Conservation (phyloP, 2,329 filamentous ascomycete species). For the Botryotinia convoluta region DNA sequence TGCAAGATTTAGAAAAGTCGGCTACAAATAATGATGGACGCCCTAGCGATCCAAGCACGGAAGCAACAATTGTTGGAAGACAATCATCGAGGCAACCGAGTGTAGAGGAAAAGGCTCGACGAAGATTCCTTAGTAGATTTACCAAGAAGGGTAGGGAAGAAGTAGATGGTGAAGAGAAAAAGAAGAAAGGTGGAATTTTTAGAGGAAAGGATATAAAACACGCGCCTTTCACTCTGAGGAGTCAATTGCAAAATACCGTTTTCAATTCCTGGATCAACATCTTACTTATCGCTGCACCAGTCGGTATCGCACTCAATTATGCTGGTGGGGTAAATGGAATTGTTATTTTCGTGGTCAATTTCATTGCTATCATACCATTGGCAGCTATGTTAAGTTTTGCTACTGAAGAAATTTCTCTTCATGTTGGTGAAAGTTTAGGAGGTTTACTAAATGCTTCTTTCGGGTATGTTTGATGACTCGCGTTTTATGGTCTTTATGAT, state of each 20-base stretch:
- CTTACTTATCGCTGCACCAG: conserved; percentile 72
- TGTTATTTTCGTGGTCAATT: conserved; percentile 82
- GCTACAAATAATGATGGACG: conserved; percentile 10
- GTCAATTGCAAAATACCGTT: conserved; percentile 71
- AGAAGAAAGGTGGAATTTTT: conserved; percentile 35
- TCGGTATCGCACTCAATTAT: conserved; percentile 74
- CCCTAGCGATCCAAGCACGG: conserved; percentile 26
- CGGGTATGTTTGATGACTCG: conserved; percentile 52
- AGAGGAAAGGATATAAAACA: conserved; percentile 44
- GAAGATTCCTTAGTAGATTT: conserved; percentile 25
- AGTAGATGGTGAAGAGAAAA: conserved; percentile 25
- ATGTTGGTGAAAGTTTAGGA: conserved; percentile 80
- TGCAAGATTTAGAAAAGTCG: conserved; percentile 21
- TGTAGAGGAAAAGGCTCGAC: conserved; percentile 27
- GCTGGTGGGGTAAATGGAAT: conserved; percentile 53
- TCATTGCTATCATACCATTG: conserved; percentile 87
- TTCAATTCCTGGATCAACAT: conserved; percentile 87
- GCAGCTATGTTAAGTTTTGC: conserved; percentile 84
- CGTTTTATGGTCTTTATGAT: conserved; percentile 12
- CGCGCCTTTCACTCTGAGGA: conserved; percentile 53
- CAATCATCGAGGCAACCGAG: conserved; percentile 22
- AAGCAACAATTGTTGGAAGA: conserved; percentile 23
- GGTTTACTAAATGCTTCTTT: conserved; percentile 89
- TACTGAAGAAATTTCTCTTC: conserved; percentile 83
- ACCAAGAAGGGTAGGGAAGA: conserved; percentile 22